A percentile compares a stretch with the other conserved stretches of the same genome.
Conservation (phyloP, 2,329 filamentous ascomycete species). For the Neurospora sp. region DNA sequence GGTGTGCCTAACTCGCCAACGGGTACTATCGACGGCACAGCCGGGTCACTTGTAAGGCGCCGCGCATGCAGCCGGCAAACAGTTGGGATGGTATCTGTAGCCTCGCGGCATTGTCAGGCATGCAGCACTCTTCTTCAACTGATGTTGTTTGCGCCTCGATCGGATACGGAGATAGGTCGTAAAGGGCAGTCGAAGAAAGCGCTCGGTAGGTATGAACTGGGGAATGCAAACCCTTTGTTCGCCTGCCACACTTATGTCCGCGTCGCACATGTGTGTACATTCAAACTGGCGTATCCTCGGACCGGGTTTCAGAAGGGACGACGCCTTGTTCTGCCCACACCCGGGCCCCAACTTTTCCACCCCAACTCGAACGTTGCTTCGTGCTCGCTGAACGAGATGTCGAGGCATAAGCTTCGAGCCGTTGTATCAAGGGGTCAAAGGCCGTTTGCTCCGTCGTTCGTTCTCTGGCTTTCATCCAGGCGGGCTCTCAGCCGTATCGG, state of each 20-base stretch:
- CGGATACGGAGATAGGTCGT: not conserved
- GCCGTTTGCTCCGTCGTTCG: not conserved
- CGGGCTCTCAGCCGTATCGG: not conserved
- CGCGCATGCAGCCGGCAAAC: not conserved
- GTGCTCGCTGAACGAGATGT: not conserved
- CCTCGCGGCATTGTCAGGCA: not conserved
- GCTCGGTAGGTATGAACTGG: not conserved
- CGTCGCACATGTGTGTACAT: not conserved
- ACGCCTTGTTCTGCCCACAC: not conserved
- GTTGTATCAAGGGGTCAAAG: not conserved
- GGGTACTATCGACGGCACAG: not conserved
- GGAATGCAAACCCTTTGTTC: not conserved
- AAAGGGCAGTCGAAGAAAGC: not conserved
- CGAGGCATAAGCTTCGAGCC: not conserved
- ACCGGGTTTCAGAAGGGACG: not conserved
- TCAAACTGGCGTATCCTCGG: not conserved
- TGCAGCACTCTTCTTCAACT: not conserved
- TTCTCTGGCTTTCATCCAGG: not conserved
- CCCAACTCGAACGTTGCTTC: not conserved
- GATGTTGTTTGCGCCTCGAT: not conserved
- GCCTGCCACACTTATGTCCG: not conserved
- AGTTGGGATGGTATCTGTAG: not conserved
- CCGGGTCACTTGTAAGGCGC: not conserved
- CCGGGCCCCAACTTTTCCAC: not conserved
- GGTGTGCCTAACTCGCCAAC: not conserved